These are phyloP conservation scores for Picea abies DNA, from an alignment of 83 land plant genomes.

Conservation along the genomic window DNA sequence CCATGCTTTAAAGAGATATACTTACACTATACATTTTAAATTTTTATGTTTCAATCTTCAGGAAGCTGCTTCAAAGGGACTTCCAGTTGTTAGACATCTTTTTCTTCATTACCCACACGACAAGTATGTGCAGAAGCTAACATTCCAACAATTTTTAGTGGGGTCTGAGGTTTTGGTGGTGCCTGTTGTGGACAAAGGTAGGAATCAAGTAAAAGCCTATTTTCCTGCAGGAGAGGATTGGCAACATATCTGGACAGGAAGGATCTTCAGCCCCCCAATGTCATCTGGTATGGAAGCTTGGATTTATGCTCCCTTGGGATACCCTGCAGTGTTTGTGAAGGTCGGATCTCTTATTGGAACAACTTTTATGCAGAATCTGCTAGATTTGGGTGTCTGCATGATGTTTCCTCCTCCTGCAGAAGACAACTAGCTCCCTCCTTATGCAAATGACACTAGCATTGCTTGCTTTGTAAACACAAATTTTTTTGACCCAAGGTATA, in stretches of 20 bases:
- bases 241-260: conserved; percentile 89
- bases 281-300: conserved; percentile 39
- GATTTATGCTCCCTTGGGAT: conserved; percentile 80
- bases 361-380: conserved; percentile 55
- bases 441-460: no score
- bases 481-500: no score
- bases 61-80: conserved; percentile 79
- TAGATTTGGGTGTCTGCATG: conserved; percentile 13
- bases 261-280: conserved; percentile 18
- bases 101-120: conserved; percentile 90
- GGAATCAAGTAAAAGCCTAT: conserved; percentile 67
- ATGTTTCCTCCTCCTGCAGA: no score
- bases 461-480: no score
- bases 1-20: not conserved
- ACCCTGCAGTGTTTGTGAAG: conserved; percentile 90
- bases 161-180: conserved; percentile 87
- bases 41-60: conserved; percentile 25
- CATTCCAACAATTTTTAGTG: conserved; percentile 82
- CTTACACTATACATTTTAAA: not conserved
- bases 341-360: conserved; percentile 55
- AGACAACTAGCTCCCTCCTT: no score
- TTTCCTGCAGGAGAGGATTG: conserved; percentile 67
- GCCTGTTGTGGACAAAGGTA: conserved; percentile 82
- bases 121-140: conserved; percentile 59
- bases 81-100: conserved; percentile 85